phyloP scores from a whole-genome alignment of 768 basidiomycete species.

The Lactarius psammicola region DNA sequence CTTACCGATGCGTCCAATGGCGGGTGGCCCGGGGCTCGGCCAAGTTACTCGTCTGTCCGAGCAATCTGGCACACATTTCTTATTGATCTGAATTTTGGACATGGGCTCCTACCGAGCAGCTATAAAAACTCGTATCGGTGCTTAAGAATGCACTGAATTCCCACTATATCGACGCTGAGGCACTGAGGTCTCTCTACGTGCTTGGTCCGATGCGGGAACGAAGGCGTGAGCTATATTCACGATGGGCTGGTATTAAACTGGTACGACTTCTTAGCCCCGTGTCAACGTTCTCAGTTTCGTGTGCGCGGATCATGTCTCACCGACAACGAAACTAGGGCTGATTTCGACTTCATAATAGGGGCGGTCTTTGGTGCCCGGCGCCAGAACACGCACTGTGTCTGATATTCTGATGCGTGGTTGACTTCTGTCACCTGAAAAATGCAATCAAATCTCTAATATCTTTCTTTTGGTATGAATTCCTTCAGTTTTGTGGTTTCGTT shows the following conservation, averaged over 20 bases:
- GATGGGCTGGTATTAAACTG: not conserved
- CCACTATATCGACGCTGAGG: not conserved
- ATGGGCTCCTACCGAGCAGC: not conserved
- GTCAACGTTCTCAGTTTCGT: too few relatives aligned
- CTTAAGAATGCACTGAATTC: not conserved
- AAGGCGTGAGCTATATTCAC: not conserved
- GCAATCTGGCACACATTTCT: not conserved
- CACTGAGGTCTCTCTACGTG: not conserved
- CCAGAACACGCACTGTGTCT: not conserved
- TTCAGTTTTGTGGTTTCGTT: not conserved
- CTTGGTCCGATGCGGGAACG: not conserved
- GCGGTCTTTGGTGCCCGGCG: not conserved
- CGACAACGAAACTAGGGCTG: not conserved
- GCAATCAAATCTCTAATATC: not conserved
- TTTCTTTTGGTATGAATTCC: constrained; percentile 17
- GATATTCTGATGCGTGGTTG: not conserved
- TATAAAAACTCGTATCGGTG: not conserved
- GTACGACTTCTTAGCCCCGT: not conserved
- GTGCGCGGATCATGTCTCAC: not conserved
- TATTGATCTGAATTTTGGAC: not conserved
- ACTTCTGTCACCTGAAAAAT: not conserved
- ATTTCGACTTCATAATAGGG: not conserved
- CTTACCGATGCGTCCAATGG: not conserved
- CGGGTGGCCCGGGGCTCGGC: too few relatives aligned
- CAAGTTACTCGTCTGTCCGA: not conserved